A percentile compares a stretch with the other conserved stretches of the same genome.
phyloP scores from a whole-genome alignment of 1,284 basidiomycete genomes.

The Ustilago curta region DNA sequence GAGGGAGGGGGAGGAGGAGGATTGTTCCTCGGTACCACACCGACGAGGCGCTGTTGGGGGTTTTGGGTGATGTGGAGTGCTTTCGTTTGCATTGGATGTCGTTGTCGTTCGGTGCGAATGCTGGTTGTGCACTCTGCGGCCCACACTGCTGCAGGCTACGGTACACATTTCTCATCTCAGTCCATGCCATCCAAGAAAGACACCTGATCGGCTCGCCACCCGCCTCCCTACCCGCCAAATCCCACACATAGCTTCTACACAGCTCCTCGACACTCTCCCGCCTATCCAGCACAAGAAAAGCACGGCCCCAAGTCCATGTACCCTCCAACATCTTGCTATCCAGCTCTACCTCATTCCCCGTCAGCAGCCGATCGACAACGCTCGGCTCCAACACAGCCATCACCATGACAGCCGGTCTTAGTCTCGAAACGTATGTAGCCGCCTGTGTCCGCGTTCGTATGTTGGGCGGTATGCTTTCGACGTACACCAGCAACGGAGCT shows the following conservation, averaged over 20 bases:
- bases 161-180: conserved; percentile 20
- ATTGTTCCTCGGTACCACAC: conserved; percentile 26
- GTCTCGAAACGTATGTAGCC: conserved; percentile 9
- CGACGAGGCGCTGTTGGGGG: background rate
- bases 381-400: conserved; percentile 17
- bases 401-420: background rate
- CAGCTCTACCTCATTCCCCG: background rate
- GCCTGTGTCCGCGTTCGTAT: conserved; percentile 15
- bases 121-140: background rate
- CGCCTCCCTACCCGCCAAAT: conserved; percentile 6
- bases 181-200: conserved; percentile 24
- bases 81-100: conserved; percentile 2
- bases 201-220: conserved; percentile 22
- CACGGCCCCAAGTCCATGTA: conserved; percentile 33
- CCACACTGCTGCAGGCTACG: background rate
- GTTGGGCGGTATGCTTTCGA: conserved; percentile 20
- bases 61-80: background rate
- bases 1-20: conserved; percentile 20
- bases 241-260: conserved; percentile 16
- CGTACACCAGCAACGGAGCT: conserved; percentile 13
- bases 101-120: background rate
- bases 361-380: conserved; percentile 12
- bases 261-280: conserved; percentile 11
- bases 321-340: background rate
- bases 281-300: conserved; percentile 24